phyloP scores from a whole-genome alignment of 495 filamentous ascomycete genomes.

The Baudoinia panamericana region DNA sequence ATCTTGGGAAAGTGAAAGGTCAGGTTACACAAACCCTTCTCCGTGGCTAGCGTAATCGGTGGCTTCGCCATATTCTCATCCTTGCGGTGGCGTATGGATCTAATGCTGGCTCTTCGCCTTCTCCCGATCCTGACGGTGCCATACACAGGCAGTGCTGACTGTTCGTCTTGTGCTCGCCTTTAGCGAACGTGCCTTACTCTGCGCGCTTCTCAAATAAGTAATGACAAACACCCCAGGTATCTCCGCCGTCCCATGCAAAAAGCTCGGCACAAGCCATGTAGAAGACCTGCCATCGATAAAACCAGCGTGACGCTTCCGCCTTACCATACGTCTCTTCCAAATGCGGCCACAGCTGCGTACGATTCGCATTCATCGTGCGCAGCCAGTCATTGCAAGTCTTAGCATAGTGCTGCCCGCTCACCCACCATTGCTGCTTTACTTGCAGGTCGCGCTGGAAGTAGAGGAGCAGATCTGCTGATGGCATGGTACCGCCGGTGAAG shows the following conservation, averaged over 20 bases:
- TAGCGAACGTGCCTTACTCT: too few relatives aligned
- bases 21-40: background rate
- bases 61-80: too few relatives aligned
- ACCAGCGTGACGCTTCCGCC: constrained; percentile 43
- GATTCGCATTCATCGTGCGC: constrained; percentile 9
- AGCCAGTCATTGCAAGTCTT: constrained; percentile 47
- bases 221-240: constrained; percentile 51
- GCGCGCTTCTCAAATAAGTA: constrained; percentile 45
- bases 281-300: constrained; percentile 54
- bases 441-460: constrained; percentile 51
- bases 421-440: constrained; percentile 50
- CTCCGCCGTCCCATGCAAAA: constrained; percentile 47
- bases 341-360: constrained; percentile 42
- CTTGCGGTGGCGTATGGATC: too few relatives aligned
- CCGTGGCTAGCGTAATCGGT: too few relatives aligned
- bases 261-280: constrained; percentile 56
- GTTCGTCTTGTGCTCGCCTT: too few relatives aligned
- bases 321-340: constrained; percentile 47
- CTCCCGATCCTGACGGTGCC: too few relatives aligned
- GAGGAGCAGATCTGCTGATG: constrained; percentile 47
- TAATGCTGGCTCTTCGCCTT: too few relatives aligned
- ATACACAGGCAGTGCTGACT: too few relatives aligned
- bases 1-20: background rate
- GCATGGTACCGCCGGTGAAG: constrained; percentile 60
- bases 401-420: constrained; percentile 50